Conservation (phyloP, 2,329 filamentous ascomycete species). For the Aspergillus pseudonomiae region DNA sequence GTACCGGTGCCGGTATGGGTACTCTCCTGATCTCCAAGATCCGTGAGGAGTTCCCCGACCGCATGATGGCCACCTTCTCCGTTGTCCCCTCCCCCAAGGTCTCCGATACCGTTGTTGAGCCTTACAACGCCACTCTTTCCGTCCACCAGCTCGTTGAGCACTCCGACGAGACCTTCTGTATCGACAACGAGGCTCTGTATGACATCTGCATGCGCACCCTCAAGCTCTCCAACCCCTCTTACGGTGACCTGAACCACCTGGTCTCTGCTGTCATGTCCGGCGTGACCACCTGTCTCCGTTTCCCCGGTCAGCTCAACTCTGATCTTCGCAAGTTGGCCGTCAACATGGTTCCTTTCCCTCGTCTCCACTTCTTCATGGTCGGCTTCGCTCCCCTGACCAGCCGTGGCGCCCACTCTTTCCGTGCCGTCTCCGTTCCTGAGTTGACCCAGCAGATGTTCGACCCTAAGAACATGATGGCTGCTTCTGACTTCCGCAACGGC, state of each 20-base stretch:
- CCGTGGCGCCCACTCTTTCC: constrained; percentile 90
- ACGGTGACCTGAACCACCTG: constrained; percentile 98
- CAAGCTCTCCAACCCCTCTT: constrained; percentile 97
- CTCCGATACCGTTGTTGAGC: constrained; percentile 98
- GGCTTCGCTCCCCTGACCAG: constrained; percentile 98
- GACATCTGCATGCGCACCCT: constrained; percentile 99
- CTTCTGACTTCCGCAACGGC: constrained; percentile 99
- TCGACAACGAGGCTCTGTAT: constrained; percentile 99
- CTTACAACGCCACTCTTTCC: constrained; percentile 99
- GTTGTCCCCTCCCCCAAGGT: constrained; percentile 99
- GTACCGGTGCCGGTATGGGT: constrained; percentile 99
- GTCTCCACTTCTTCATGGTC: constrained; percentile 99
- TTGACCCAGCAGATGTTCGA: constrained; percentile 99
- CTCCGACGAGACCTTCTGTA: constrained; percentile 99
- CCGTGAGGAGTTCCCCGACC: constrained; percentile 99
- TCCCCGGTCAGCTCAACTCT: constrained; percentile 99
- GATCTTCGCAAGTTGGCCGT: constrained; percentile 99
- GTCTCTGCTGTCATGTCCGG: constrained; percentile 99
- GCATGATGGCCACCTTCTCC: constrained; percentile 99
- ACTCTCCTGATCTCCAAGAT: constrained; percentile 99
- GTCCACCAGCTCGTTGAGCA: constrained; percentile 99
- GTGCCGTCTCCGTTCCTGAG: constrained; percentile 94
- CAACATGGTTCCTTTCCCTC: constrained; percentile 99
- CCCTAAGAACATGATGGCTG: constrained; percentile 99
- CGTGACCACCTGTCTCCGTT: constrained; percentile 97